A percentile compares a stretch with the other conserved stretches of the same genome.
Evolutionary conservation across 371 early-diverging fungal species (phyloP).

Genomic region (Choanephora cucurbitarum): DNA sequence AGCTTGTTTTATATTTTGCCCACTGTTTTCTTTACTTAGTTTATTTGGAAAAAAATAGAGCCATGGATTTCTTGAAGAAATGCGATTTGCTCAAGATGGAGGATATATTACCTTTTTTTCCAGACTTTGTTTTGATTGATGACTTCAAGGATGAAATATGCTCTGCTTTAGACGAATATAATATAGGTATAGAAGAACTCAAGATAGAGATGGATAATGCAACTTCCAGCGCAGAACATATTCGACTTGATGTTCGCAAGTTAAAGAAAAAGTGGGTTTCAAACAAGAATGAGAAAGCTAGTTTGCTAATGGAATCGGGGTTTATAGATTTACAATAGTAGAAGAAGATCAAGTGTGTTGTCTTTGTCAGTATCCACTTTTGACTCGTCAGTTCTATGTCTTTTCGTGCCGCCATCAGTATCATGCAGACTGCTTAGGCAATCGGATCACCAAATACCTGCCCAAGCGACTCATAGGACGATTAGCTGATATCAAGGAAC

Average conservation of each 20-base stretch:
- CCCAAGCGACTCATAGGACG: constrained; percentile 41
- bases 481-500: constrained; percentile 61
- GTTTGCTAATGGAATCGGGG: too few relatives aligned
- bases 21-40: not conserved
- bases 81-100: constrained; percentile 89
- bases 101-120: constrained; percentile 94
- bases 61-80: constrained; percentile 79
- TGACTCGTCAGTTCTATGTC: constrained; percentile 28
- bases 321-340: constrained; percentile 25
- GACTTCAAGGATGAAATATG: constrained; percentile 93
- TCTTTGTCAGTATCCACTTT: constrained; percentile 46
- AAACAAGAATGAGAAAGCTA: not conserved
- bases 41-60: constrained; percentile 42
- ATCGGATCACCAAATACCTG: constrained; percentile 44
- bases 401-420: constrained; percentile 28
- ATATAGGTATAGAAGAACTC: constrained; percentile 76
- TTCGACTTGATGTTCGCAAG: constrained; percentile 78
- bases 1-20: not conserved
- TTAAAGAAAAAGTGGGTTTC: constrained; percentile 62
- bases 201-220: constrained; percentile 91
- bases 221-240: constrained; percentile 76
- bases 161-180: constrained; percentile 83
- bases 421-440: constrained; percentile 88
- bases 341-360: constrained; percentile 23
- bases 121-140: constrained; percentile 92